Conservation (phyloP, 495 filamentous ascomycete genomes). For the Amphirosellinia nigrospora region DNA sequence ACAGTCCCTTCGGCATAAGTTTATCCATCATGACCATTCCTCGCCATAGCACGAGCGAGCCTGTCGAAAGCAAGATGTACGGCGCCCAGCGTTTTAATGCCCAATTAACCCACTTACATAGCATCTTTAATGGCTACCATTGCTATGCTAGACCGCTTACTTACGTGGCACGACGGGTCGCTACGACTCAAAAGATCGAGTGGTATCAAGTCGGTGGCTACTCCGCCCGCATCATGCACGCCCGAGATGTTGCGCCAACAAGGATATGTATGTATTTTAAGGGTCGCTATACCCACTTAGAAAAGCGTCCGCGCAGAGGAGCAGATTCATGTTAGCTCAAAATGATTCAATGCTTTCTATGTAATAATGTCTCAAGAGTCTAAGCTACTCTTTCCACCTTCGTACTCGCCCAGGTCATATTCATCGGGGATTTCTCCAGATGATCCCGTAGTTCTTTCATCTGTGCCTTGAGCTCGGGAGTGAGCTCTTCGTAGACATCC, state of each 20-base stretch:
- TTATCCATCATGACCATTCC: neutral
- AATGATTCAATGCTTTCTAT: neutral
- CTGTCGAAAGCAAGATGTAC: neutral
- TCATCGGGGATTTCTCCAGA: conserved; percentile 85
- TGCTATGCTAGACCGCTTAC: neutral
- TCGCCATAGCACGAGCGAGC: neutral
- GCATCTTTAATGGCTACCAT: neutral
- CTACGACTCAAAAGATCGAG: conserved; percentile 3
- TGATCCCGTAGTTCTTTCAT: conserved; percentile 77
- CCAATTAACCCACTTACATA: neutral
- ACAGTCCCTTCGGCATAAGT: neutral
- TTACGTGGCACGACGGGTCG: conserved; percentile 23
- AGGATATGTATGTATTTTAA: neutral
- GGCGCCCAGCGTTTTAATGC: conserved; percentile 3
- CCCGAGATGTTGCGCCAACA: conserved; percentile 20
- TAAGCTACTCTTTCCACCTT: conserved; percentile 75
- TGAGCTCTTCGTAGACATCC: conserved; percentile 87
- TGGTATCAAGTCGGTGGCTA: conserved; percentile 5
- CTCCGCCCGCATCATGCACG: conserved; percentile 24
- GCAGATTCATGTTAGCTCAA: neutral
- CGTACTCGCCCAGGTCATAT: conserved; percentile 82
- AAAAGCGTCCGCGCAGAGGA: neutral
- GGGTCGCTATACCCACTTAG: conserved; percentile 6
- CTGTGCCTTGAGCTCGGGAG: conserved; percentile 79
- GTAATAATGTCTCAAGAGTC: conserved; percentile 26